A percentile compares a stretch with the other conserved stretches of the same genome.
Conservation (phyloP, 495 filamentous ascomycete genomes). For the Clavariopsis aquatica region DNA sequence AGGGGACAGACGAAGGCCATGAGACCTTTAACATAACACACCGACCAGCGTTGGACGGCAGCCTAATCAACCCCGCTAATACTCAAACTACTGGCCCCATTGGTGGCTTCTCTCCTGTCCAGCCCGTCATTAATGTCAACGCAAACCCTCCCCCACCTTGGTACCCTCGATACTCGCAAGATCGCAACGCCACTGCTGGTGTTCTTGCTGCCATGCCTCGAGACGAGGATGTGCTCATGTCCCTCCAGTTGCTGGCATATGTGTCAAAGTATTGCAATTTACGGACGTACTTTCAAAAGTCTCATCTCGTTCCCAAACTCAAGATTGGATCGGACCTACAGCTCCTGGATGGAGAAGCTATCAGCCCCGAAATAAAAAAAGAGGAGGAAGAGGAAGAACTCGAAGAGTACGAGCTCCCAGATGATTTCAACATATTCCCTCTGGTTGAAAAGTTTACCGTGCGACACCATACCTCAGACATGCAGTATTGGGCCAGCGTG, state of each 20-base stretch:
- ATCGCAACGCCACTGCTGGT: slow-evolving; percentile 62
- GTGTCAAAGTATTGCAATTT: slow-evolving; percentile 99
- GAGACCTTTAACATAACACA: slow-evolving; percentile 99
- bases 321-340: slow-evolving; percentile 84
- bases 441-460: slow-evolving; percentile 98
- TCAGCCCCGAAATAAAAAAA: slow-evolving; percentile 49
- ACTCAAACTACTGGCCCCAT: slow-evolving; percentile 60
- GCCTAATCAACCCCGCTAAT: slow-evolving; percentile 67
- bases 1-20: slow-evolving; percentile 65
- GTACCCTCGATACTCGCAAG: slow-evolving; percentile 73
- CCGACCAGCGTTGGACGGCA: slow-evolving; percentile 80
- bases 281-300: slow-evolving; percentile 89
- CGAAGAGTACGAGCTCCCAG: slow-evolving; percentile 87
- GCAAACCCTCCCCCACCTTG: slow-evolving; percentile 59
- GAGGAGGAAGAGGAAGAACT: slow-evolving; percentile 58
- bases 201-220: slow-evolving; percentile 86
- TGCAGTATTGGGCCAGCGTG: slow-evolving; percentile 99
- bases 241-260: slow-evolving; percentile 94
- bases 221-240: slow-evolving; percentile 97
- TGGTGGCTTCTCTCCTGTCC: slow-evolving; percentile 68
- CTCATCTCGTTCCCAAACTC: slow-evolving; percentile 88
- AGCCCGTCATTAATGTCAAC: slow-evolving; percentile 65
- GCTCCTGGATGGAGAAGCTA: slow-evolving; percentile 67
- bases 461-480: slow-evolving; percentile 87
- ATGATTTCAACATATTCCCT: slow-evolving; percentile 97